Conservation (phyloP, 441 rosid species). For the Bocquillonia castaneifolia region DNA sequence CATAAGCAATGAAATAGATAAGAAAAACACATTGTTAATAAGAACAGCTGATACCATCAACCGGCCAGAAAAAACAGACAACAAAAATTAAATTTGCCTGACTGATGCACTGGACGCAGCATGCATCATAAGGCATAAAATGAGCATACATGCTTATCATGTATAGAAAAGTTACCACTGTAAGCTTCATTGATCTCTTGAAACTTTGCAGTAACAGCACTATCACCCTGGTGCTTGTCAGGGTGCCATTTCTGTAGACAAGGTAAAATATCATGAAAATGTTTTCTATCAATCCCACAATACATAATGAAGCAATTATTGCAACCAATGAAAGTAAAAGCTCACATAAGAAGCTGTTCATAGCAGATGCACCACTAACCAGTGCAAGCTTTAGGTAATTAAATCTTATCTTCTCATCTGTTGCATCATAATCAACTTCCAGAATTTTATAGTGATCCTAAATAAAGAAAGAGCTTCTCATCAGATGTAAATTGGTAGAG, state of each 20-base stretch:
- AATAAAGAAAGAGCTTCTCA: constrained; percentile 16
- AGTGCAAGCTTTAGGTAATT: constrained; percentile 73
- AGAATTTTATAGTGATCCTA: constrained; percentile 75
- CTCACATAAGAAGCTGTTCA: constrained; percentile 26
- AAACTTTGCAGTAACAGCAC: constrained; percentile 54
- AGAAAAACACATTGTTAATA: too few species aligned
- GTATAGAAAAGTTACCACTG: constrained; percentile 37
- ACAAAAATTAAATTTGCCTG: neutral
- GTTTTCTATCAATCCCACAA: constrained; percentile 13
- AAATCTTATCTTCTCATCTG: constrained; percentile 61
- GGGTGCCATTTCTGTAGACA: constrained; percentile 69
- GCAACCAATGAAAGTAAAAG: constrained; percentile 20
- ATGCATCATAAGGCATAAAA: neutral
- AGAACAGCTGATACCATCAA: neutral
- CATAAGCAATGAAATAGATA: neutral
- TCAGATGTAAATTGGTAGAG: constrained; percentile 20
- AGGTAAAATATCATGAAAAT: constrained; percentile 20
- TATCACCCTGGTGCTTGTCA: constrained; percentile 69
- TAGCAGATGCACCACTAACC: constrained; percentile 40
- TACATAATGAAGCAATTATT: constrained; percentile 6
- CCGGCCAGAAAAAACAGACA: neutral
- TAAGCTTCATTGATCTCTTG: constrained; percentile 83
- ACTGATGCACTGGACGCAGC: neutral
- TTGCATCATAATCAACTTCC: constrained; percentile 79
- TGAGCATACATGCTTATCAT: neutral